phyloP scores from a whole-genome alignment of 2,329 filamentous ascomycete species.

The Aureobasidium sp. region DNA sequence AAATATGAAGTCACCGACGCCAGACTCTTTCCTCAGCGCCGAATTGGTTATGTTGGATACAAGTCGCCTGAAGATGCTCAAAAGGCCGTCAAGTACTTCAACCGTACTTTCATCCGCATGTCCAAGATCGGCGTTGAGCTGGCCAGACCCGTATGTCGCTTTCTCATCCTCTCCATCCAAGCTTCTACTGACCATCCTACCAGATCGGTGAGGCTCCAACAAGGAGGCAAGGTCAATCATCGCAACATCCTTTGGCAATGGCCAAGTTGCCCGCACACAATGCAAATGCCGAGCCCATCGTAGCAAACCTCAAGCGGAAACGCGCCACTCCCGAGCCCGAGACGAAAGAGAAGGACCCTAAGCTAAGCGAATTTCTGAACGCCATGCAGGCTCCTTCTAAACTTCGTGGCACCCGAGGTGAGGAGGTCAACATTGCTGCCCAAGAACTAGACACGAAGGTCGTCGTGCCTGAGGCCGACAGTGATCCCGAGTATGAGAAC shows the following conservation, averaged over 20 bases:
- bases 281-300: background rate
- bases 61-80: slow-evolving; percentile 71
- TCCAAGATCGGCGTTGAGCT: slow-evolving; percentile 86
- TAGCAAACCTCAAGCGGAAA: slow-evolving; percentile 57
- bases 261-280: background rate
- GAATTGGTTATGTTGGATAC: slow-evolving; percentile 95
- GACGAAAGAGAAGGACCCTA: slow-evolving; percentile 52
- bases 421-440: slow-evolving; percentile 9
- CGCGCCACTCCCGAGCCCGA: slow-evolving; percentile 48
- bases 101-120: slow-evolving; percentile 91
- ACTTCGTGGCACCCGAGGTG: slow-evolving; percentile 47
- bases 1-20: slow-evolving; percentile 77
- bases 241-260: background rate
- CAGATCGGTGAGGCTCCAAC: slow-evolving; percentile 14
- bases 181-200: background rate
- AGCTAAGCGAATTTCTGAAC: slow-evolving; percentile 77
- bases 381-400: slow-evolving; percentile 67
- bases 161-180: background rate
- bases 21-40: slow-evolving; percentile 79
- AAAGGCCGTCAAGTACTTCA: slow-evolving; percentile 87
- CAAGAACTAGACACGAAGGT: slow-evolving; percentile 20
- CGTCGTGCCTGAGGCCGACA: slow-evolving; percentile 41
- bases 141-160: slow-evolving; percentile 62
- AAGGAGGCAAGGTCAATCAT: slow-evolving; percentile 19
- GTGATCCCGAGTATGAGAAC: slow-evolving; percentile 62